A percentile compares a stretch with the other conserved stretches of the same genome.
phyloP scores from a whole-genome alignment of 1,284 basidiomycete genomes.

The Cryptococcus sp. region DNA sequence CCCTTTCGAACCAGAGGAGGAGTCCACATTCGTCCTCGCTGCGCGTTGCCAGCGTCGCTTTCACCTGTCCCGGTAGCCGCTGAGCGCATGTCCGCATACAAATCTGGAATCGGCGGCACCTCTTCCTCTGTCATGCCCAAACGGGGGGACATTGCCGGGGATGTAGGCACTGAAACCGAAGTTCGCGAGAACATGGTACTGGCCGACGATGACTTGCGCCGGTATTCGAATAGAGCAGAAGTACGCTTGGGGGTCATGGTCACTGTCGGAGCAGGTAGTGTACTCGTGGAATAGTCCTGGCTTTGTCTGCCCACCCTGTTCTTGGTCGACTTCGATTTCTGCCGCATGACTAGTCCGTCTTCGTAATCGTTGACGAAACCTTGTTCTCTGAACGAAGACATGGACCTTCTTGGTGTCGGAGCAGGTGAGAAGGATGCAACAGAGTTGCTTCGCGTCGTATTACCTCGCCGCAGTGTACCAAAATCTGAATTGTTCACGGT shows the following conservation, averaged over 20 bases:
- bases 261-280: background rate
- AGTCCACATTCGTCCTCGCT: background rate
- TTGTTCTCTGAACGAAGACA: conserved; percentile 2
- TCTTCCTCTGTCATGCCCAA: background rate
- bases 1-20: background rate
- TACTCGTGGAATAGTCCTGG: background rate
- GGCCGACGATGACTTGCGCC: background rate
- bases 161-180: conserved; percentile 9
- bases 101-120: background rate
- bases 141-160: conserved; percentile 13
- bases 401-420: conserved; percentile 12
- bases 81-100: conserved; percentile 4
- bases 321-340: background rate
- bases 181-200: conserved; percentile 2
- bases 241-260: background rate
- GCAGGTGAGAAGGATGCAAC: conserved; percentile 11
- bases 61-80: conserved; percentile 1
- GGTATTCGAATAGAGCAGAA: background rate
- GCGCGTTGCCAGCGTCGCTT: background rate
- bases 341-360: conserved; percentile 1
- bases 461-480: conserved; percentile 7
- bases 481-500: conserved; percentile 15
- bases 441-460: conserved; percentile 7
- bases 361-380: background rate
- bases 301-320: background rate